Conservation (phyloP, 2,329 filamentous ascomycete genomes). For the Fusarium globosum region DNA sequence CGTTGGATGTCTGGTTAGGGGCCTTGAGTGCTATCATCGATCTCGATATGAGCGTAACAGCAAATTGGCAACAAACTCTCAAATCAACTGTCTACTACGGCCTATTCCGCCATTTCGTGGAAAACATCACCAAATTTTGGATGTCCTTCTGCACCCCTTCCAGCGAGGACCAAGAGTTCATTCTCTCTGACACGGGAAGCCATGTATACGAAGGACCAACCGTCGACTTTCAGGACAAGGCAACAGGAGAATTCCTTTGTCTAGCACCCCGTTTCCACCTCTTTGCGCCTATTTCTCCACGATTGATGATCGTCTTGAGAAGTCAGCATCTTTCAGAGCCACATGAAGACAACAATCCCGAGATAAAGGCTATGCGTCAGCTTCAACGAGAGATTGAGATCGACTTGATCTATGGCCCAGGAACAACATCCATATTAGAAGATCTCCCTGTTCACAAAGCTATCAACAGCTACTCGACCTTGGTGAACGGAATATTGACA, state of each 20-base stretch:
- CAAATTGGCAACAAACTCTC: background rate
- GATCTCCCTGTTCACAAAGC: background rate
- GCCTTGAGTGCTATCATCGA: background rate
- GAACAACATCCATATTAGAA: background rate
- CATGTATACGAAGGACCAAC: background rate
- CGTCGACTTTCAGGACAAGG: background rate
- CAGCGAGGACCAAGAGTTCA: background rate
- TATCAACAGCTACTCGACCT: background rate
- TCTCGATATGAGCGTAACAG: background rate
- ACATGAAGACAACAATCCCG: background rate
- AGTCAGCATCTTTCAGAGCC: background rate
- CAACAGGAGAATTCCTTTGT: fast-evolving
- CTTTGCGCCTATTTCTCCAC: background rate
- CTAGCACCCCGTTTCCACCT: background rate
- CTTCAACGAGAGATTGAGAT: background rate
- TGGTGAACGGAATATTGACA: background rate
- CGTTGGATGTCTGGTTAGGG: background rate
- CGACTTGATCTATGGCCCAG: background rate
- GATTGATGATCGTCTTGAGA: background rate
- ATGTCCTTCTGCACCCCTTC: background rate
- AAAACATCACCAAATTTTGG: background rate
- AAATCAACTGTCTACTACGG: background rate
- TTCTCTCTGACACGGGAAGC: background rate
- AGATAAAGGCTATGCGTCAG: background rate
- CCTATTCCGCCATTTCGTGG: background rate